Evolutionary conservation across 441 rosid species (phyloP).

Genomic region (Breynia disticha): DNA sequence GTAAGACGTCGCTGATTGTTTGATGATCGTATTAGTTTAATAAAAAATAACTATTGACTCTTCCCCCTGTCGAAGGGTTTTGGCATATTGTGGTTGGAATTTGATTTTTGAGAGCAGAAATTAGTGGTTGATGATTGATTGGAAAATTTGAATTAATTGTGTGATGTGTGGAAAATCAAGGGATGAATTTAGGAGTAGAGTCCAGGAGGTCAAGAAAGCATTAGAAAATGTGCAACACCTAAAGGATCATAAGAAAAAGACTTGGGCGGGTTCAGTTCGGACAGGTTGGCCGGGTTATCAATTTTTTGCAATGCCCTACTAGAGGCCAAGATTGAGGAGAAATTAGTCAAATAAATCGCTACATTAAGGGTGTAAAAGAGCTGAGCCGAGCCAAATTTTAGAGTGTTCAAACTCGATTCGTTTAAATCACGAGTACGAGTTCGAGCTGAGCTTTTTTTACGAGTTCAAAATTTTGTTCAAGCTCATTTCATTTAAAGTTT

Average conservation of each 20-base stretch:
- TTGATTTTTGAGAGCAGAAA: conserved; percentile 39
- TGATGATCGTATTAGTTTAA: conserved; percentile 48
- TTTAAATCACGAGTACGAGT: too few species aligned
- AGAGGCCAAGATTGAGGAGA: conserved; percentile 19
- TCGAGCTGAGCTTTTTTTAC: too few species aligned
- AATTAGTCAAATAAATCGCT: background rate
- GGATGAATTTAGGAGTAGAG: conserved; percentile 18
- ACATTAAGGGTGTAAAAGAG: too few species aligned
- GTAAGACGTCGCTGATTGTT: conserved; percentile 28
- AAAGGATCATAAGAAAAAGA: conserved; percentile 42
- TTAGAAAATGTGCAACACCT: conserved; percentile 30
- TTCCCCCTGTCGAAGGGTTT: conserved; percentile 51
- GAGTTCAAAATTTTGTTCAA: too few species aligned
- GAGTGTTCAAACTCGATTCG: too few species aligned
- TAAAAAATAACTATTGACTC: conserved; percentile 33
- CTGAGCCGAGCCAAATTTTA: too few species aligned
- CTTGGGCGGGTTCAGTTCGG: conserved; percentile 27
- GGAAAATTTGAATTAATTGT: conserved; percentile 48
- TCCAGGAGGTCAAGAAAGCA: conserved; percentile 25
- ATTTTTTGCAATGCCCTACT: too few species aligned
- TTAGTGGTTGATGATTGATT: conserved; percentile 56
- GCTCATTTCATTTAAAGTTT: too few species aligned
- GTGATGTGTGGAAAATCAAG: conserved; percentile 35
- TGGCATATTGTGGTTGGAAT: conserved; percentile 69
- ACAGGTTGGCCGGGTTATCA: too few species aligned